Evolutionary conservation across 2,329 filamentous ascomycete species (phyloP).

Genomic region (Grosmannia serpens): DNA sequence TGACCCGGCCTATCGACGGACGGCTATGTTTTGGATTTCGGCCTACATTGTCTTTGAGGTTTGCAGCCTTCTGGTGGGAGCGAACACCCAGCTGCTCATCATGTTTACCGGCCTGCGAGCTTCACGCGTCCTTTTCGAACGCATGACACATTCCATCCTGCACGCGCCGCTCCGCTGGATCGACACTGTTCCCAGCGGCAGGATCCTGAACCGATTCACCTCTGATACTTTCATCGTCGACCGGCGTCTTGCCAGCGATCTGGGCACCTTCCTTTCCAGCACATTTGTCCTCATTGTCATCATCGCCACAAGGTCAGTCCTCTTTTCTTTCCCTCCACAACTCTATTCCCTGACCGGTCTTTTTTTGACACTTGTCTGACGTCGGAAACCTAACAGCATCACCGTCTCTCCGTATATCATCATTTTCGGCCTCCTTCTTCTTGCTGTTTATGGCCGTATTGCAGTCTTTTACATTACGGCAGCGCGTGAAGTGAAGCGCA

Average conservation of each 20-base stretch:
- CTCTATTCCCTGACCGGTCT: not conserved
- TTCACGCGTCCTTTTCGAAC: conserved; percentile 19
- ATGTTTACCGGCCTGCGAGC: conserved; percentile 20
- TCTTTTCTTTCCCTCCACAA: not conserved
- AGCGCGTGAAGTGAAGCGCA: conserved; percentile 27
- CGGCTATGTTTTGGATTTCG: conserved; percentile 17
- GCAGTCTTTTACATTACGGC: conserved; percentile 24
- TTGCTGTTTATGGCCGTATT: conserved; percentile 22
- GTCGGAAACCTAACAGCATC: conserved; percentile 10
- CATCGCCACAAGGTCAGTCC: conserved; percentile 21
- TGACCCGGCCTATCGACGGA: conserved; percentile 9
- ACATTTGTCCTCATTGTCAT: conserved; percentile 22
- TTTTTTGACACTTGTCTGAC: not conserved
- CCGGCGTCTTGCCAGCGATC: conserved; percentile 18
- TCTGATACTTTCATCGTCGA: conserved; percentile 28
- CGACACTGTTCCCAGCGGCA: conserved; percentile 27
- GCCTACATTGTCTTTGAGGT: conserved; percentile 20
- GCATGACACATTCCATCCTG: conserved; percentile 24
- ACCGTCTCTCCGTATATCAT: conserved; percentile 24
- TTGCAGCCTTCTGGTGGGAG: conserved; percentile 7
- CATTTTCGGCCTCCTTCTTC: conserved; percentile 23
- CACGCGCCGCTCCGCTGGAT: conserved; percentile 28
- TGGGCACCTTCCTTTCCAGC: conserved; percentile 18
- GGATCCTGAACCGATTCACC: conserved; percentile 31
- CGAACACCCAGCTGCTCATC: conserved; percentile 16